phyloP scores from a whole-genome alignment of 2,329 filamentous ascomycete species.

The Gyromitra esculenta region DNA sequence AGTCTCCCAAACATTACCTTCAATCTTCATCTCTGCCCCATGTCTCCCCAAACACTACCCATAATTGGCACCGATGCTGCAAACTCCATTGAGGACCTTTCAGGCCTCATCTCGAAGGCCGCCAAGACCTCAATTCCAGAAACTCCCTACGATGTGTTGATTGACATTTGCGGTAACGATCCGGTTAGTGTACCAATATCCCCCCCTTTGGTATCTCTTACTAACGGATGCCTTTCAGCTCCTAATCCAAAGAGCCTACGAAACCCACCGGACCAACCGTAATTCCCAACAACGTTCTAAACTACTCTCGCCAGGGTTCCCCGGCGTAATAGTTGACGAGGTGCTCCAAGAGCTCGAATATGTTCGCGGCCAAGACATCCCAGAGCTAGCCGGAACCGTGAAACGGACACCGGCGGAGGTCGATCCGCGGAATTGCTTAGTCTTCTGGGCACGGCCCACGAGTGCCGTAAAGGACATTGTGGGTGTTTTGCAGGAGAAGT shows the following conservation, averaged over 20 bases:
- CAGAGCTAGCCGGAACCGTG: slow-evolving; percentile 61
- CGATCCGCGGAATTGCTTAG: slow-evolving; percentile 84
- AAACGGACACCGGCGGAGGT: slow-evolving; percentile 64
- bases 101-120: slow-evolving; percentile 36
- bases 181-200: slow-evolving; percentile 65
- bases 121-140: slow-evolving; percentile 58
- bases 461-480: slow-evolving; percentile 75
- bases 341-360: slow-evolving; percentile 74
- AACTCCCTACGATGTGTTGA: slow-evolving; percentile 81
- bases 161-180: slow-evolving; percentile 73
- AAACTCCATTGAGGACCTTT: slow-evolving; percentile 53
- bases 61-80: slow-evolving; percentile 45
- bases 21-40: background rate
- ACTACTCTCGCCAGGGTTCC: slow-evolving; percentile 74
- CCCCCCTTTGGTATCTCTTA: slow-evolving; percentile 17
- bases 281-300: slow-evolving; percentile 79
- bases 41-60: slow-evolving; percentile 7
- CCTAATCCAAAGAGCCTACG: slow-evolving; percentile 77
- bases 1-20: background rate
- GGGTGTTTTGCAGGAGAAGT: slow-evolving; percentile 72
- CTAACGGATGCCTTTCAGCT: slow-evolving; percentile 62
- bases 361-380: slow-evolving; percentile 13
- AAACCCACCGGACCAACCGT: slow-evolving; percentile 75
- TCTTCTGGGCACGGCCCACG: slow-evolving; percentile 88
- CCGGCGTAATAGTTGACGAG: slow-evolving; percentile 77